Percentiles rank a stretch among this genome's conserved stretches.
These are phyloP conservation scores for Helichrysum umbraculigerum DNA, from an alignment of 129 eudicot species.

Conservation along the genomic window DNA sequence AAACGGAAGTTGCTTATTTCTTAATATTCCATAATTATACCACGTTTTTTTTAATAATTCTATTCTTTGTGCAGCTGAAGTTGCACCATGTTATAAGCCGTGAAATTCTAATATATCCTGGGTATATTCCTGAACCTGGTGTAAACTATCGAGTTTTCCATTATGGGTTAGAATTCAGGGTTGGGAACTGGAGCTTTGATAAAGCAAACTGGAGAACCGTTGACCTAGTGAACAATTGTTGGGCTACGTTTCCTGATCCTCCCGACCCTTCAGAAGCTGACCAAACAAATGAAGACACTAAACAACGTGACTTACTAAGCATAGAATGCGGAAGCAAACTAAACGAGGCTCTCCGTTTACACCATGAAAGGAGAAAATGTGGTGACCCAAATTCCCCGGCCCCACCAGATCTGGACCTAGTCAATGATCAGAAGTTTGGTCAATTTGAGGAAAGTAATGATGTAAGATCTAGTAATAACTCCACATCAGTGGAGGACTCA, in stretches of 20 bases:
- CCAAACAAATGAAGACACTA: constrained; percentile 44
- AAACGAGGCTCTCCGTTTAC: constrained; percentile 73
- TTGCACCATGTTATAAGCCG: constrained; percentile 72
- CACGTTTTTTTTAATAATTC: not conserved
- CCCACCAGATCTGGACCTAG: constrained; percentile 29
- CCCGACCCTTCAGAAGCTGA: constrained; percentile 74
- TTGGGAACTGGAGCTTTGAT: constrained; percentile 94
- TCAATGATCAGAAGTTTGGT: constrained; percentile 41
- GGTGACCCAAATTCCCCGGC: constrained; percentile 41
- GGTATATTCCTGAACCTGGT: constrained; percentile 71
- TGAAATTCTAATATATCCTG: constrained; percentile 84
- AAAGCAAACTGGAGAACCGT: constrained; percentile 79
- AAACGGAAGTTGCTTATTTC: not conserved
- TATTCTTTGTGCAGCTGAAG: constrained; percentile 59
- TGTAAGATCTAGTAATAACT: constrained; percentile 16
- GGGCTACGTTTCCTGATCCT: constrained; percentile 95
- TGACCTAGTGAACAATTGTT: constrained; percentile 77
- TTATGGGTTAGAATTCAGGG: constrained; percentile 76
- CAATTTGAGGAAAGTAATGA: constrained; percentile 29
- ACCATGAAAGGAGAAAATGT: constrained; percentile 63
- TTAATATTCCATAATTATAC: not conserved
- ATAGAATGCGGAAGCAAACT: constrained; percentile 75
- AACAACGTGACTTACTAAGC: constrained; percentile 72
- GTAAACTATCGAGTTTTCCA: constrained; percentile 82
- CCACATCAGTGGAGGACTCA: constrained; percentile 41